Conservation (phyloP, 169 alveolate species). For the Eimeria brunetti region DNA sequence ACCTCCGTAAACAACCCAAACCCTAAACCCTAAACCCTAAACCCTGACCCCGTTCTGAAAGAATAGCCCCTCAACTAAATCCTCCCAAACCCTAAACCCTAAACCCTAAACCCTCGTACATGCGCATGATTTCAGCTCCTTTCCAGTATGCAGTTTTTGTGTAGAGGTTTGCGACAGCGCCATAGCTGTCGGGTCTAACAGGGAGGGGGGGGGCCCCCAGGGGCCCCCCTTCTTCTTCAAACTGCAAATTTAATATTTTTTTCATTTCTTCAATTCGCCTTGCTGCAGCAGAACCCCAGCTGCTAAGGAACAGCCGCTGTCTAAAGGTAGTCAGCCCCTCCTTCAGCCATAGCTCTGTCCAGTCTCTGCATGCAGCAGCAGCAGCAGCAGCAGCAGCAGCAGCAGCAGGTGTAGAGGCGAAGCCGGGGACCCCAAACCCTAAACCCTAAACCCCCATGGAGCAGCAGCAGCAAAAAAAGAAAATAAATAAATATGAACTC, state of each 20-base stretch:
- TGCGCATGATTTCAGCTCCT: constrained; percentile 94
- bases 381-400: constrained; percentile 3
- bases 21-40: no score
- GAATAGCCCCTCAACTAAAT: no score
- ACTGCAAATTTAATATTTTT: constrained; percentile 88
- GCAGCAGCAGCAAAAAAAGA: background rate
- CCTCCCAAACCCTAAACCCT: background rate
- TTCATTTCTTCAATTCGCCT: constrained; percentile 91
- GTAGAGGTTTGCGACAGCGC: constrained; percentile 93
- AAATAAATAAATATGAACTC: background rate
- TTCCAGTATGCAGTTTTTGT: constrained; percentile 94
- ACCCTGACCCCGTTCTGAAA: no score
- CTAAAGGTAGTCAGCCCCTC: constrained; percentile 96
- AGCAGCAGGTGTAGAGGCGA: no score
- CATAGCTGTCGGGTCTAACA: constrained; percentile 94
- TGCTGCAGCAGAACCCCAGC: constrained; percentile 85
- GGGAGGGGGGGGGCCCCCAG: constrained; percentile 89
- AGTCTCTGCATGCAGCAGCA: constrained; percentile 72
- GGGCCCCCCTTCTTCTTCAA: constrained; percentile 94
- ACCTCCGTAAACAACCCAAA: background rate
- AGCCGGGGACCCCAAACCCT: background rate
- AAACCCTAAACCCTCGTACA: background rate
- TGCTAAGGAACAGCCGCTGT: constrained; percentile 90
- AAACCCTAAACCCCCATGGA: background rate
- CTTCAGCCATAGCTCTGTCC: constrained; percentile 83